These are phyloP conservation scores for Solanum appendiculatum DNA, from an alignment of 257 asterid species.

Conservation along the genomic window DNA sequence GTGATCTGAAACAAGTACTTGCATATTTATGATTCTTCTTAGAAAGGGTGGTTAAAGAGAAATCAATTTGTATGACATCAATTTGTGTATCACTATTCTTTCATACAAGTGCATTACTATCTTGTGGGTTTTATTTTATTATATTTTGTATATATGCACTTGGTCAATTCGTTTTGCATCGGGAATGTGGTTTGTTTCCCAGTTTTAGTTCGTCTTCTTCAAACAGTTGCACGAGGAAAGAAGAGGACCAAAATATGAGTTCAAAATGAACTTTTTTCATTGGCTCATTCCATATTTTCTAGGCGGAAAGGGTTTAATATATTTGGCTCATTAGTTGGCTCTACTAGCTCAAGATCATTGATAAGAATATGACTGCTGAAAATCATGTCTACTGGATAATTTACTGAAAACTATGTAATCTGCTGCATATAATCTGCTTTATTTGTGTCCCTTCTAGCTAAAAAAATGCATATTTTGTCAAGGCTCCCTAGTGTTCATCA, in stretches of 20 bases:
- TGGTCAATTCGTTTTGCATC: neutral
- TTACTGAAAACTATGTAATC: neutral
- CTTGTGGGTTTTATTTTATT: neutral
- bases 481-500: neutral
- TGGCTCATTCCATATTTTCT: neutral
- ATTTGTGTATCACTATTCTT: neutral
- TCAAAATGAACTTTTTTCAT: neutral
- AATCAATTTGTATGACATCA: neutral
- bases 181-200: neutral
- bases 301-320: neutral
- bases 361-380: neutral
- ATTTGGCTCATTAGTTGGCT: neutral
- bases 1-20: neutral
- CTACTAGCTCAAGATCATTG: neutral
- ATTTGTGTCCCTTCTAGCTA: neutral
- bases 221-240: neutral
- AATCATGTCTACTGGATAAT: neutral
- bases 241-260: neutral
- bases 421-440: neutral
- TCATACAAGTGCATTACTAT: neutral
- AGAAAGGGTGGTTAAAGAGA: neutral
- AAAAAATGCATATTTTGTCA: neutral
- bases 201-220: neutral
- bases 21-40: neutral
- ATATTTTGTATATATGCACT: neutral